Conservation (phyloP, 768 basidiomycete genomes). For the Tricholoma hemisulphureum region DNA sequence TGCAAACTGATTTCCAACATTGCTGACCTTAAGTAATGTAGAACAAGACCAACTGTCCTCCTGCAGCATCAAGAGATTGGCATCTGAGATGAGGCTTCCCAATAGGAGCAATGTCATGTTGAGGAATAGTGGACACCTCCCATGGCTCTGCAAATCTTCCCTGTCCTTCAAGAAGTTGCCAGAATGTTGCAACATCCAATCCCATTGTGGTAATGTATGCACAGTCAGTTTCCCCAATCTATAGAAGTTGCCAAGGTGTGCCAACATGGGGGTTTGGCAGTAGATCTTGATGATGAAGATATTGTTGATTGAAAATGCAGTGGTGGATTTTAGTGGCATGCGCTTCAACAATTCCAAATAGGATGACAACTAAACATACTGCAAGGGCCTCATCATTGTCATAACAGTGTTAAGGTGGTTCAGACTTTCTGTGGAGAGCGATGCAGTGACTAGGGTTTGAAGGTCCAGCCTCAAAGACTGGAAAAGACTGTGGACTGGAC, state of each 20-base stretch:
- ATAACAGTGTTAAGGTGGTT: not conserved
- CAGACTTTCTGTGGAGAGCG: not conserved
- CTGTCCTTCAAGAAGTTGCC: conserved; percentile 23
- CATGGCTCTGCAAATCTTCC: conserved; percentile 31
- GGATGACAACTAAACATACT: not conserved
- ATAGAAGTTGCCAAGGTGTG: conserved; percentile 37
- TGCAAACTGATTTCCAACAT: conserved; percentile 40
- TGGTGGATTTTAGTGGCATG: not conserved
- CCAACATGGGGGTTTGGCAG: conserved; percentile 28
- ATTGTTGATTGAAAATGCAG: conserved; percentile 15
- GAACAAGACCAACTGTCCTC: conserved; percentile 39
- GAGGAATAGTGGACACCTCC: conserved; percentile 30
- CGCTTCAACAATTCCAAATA: not conserved
- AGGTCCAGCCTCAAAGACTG: no score
- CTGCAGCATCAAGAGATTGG: conserved; percentile 38
- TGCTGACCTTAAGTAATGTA: conserved; percentile 42
- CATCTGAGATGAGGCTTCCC: conserved; percentile 22
- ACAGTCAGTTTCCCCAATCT: conserved; percentile 28
- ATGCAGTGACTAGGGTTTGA: no score
- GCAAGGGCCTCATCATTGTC: not conserved
- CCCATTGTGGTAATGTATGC: conserved; percentile 49
- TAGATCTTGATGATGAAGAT: conserved; percentile 31
- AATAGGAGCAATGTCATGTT: conserved; percentile 20
- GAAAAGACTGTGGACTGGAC: no score
- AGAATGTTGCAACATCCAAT: conserved; percentile 37